A percentile compares a stretch with the other conserved stretches of the same genome.
Evolutionary conservation across 2,329 filamentous ascomycete genomes (phyloP).

Genomic region (Laburnicola sp.): DNA sequence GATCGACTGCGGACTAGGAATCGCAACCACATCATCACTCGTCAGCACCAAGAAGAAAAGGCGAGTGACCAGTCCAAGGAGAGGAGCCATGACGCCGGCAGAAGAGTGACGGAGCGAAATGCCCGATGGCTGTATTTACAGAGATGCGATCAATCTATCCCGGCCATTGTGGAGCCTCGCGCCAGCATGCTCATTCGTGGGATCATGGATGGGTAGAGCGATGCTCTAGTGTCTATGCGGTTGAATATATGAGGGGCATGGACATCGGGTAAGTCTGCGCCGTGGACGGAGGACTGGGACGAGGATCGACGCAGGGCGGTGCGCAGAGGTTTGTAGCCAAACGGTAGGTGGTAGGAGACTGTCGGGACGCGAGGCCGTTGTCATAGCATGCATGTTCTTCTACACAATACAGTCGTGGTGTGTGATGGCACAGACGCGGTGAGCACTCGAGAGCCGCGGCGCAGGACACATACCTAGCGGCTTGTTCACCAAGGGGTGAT

Average conservation of each 20-base stretch:
- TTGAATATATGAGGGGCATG: constrained; percentile 6
- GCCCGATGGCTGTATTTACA: constrained; percentile 9
- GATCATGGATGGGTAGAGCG: too few relatives aligned
- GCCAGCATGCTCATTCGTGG: constrained; percentile 9
- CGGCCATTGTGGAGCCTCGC: neutral
- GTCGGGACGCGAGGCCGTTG: neutral
- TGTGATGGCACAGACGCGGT: constrained; percentile 3
- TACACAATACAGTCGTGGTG: neutral
- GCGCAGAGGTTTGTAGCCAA: too few relatives aligned
- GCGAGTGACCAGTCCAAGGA: constrained; percentile 14
- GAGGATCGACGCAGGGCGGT: constrained; percentile 4
- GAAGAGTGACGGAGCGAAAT: constrained; percentile 11
- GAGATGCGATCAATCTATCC: constrained; percentile 15
- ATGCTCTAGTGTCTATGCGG: constrained; percentile 14
- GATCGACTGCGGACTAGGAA: constrained; percentile 28
- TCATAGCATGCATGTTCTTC: neutral
- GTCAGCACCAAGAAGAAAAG: constrained; percentile 11
- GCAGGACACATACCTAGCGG: neutral
- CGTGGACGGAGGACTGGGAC: constrained; percentile 6
- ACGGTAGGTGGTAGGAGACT: too few relatives aligned
- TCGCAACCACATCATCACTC: constrained; percentile 11
- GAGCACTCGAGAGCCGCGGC: neutral
- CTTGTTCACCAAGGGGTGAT: neutral
- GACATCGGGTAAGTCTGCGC: neutral
- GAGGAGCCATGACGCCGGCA: constrained; percentile 15